Percentiles rank a stretch among this genome's conserved stretches.
Conservation (phyloP, 139 green algal species). For the Chlamydomonas sphaeroides region DNA sequence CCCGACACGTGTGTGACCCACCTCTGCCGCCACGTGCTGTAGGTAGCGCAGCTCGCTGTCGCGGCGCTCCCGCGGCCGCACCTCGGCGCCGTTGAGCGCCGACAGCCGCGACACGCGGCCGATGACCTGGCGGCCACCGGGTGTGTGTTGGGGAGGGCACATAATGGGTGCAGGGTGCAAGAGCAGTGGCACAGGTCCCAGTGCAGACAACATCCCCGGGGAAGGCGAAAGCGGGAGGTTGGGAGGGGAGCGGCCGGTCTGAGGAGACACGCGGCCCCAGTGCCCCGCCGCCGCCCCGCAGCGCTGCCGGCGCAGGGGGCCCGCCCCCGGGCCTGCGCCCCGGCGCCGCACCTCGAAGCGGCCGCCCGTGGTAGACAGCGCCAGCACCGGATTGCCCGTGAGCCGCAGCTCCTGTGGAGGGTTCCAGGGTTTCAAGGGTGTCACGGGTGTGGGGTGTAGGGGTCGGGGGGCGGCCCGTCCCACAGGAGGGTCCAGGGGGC, state of each 20-base stretch:
- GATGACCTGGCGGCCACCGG: constrained; percentile 75
- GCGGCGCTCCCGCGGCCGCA: constrained; percentile 72
- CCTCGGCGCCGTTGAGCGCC: constrained; percentile 78
- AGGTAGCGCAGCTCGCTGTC: constrained; percentile 87
- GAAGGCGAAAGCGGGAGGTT: too few relatives aligned
- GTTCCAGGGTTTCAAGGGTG: background rate
- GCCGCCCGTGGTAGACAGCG: constrained; percentile 42
- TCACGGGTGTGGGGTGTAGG: too few relatives aligned
- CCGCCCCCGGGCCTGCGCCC: too few relatives aligned
- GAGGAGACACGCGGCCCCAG: too few relatives aligned
- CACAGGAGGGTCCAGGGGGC: too few relatives aligned
- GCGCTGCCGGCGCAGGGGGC: too few relatives aligned
- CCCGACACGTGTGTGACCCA: too few relatives aligned
- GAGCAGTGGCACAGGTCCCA: too few relatives aligned
- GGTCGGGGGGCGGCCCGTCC: too few relatives aligned
- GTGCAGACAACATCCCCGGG: too few relatives aligned
- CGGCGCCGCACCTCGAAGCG: constrained; percentile 65
- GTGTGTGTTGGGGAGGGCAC: background rate
- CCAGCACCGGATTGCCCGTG: constrained; percentile 79
- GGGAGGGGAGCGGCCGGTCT: too few relatives aligned
- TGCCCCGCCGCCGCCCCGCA: too few relatives aligned
- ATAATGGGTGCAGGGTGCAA: background rate
- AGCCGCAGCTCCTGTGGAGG: constrained; percentile 65
- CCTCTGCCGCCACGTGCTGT: constrained; percentile 49
- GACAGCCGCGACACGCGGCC: constrained; percentile 65